Conservation (phyloP, 345 rosid genomes). For the Corchorus olitorius region DNA sequence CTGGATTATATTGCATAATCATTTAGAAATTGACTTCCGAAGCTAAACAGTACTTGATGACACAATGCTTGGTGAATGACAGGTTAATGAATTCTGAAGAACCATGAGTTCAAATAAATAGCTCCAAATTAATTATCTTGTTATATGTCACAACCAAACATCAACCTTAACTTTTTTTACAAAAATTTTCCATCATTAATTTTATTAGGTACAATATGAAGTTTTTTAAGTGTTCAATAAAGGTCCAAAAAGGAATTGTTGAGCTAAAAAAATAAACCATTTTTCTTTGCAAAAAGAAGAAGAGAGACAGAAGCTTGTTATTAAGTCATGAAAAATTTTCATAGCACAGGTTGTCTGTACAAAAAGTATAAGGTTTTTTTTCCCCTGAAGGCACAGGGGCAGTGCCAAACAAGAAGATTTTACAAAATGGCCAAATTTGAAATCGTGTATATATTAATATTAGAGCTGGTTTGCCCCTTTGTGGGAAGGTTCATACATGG, state of each 20-base stretch:
- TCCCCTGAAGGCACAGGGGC: not conserved
- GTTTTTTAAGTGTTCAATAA: not conserved
- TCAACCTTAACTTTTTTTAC: not conserved
- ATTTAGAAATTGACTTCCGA: not conserved
- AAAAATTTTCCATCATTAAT: conserved; percentile 1
- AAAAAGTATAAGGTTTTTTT: not conserved
- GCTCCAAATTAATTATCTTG: not conserved
- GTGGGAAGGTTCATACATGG: conserved; percentile 44
- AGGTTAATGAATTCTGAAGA: not conserved
- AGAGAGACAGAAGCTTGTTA: not conserved
- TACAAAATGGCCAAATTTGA: conserved; percentile 4
- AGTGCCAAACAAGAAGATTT: not conserved
- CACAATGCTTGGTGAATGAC: not conserved
- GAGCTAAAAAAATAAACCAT: not conserved
- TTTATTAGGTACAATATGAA: not conserved
- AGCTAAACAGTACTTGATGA: not conserved
- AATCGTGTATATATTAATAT: not conserved
- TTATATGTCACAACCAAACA: not conserved
- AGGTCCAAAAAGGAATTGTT: not conserved
- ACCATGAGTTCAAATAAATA: not conserved
- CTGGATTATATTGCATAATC: not conserved
- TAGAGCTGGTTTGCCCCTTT: not conserved
- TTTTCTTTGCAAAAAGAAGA: not conserved
- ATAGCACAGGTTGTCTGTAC: not conserved
- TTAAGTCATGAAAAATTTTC: not conserved